A percentile compares a stretch with the other conserved stretches of the same genome.
These are phyloP conservation scores for Chlorella sp. DNA, from an alignment of 139 green algal genomes.

Conservation along the genomic window DNA sequence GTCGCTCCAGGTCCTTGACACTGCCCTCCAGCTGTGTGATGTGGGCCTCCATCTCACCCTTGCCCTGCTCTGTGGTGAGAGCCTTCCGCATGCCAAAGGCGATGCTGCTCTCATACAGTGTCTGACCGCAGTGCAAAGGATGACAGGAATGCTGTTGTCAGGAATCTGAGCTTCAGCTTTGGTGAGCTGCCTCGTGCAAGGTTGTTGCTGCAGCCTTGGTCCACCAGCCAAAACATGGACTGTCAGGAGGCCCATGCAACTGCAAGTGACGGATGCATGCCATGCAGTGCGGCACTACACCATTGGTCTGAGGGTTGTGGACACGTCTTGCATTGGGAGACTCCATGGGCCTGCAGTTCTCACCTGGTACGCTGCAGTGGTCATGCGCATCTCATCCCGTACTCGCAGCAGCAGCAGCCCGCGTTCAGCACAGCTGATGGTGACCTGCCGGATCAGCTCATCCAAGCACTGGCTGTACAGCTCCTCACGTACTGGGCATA, in stretches of 20 bases:
- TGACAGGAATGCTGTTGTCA: no score
- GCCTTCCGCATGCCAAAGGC: slow-evolving; percentile 87
- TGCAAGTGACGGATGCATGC: no score
- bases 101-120: slow-evolving; percentile 76
- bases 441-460: slow-evolving; percentile 74
- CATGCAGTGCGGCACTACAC: no score
- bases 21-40: slow-evolving; percentile 65
- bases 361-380: slow-evolving; percentile 71
- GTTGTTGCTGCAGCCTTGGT: no score
- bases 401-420: slow-evolving; percentile 76
- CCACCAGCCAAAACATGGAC: no score
- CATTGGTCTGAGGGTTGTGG: no score
- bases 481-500: slow-evolving; percentile 87
- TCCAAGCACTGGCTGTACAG: slow-evolving; percentile 83
- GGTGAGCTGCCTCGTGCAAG: no score
- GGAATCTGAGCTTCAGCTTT: no score
- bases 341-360: no score
- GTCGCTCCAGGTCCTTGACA: slow-evolving; percentile 64
- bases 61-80: slow-evolving; percentile 77
- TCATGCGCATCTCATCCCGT: slow-evolving; percentile 83
- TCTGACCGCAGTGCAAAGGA: slow-evolving; percentile 43
- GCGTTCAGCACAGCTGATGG: slow-evolving; percentile 82
- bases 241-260: no score
- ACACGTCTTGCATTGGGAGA: no score
- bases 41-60: slow-evolving; percentile 69